phyloP scores from a whole-genome alignment of 345 rosid genomes.

The Brassica rapa region DNA sequence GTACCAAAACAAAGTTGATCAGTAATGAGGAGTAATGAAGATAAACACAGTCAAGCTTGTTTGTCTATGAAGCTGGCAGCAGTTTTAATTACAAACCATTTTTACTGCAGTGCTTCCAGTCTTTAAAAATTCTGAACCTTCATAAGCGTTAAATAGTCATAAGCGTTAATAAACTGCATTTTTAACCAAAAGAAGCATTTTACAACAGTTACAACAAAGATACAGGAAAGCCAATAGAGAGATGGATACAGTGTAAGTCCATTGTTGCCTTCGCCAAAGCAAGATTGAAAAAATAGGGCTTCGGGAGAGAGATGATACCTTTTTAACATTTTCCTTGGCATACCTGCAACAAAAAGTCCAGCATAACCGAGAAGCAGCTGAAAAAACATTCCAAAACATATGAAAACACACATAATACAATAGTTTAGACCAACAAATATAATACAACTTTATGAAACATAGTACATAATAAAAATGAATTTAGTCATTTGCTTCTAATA shows the following conservation, averaged over 20 bases:
- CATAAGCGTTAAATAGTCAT: constrained; percentile 57
- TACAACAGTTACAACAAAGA: background rate
- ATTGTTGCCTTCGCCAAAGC: background rate
- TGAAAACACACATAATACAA: background rate
- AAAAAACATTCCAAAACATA: constrained; percentile 10
- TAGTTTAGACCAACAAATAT: no score
- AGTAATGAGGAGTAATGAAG: background rate
- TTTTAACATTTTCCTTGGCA: constrained; percentile 75
- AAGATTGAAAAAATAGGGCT: background rate
- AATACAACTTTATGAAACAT: no score
- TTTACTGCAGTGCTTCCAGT: constrained; percentile 72
- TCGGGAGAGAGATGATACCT: constrained; percentile 47
- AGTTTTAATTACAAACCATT: constrained; percentile 49
- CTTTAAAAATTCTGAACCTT: constrained; percentile 78
- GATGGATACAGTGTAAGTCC: background rate
- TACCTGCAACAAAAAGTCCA: constrained; percentile 75
- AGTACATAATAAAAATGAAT: no score
- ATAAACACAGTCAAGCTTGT: background rate
- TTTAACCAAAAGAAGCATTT: background rate
- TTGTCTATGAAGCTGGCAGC: constrained; percentile 1
- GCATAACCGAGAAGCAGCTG: constrained; percentile 74
- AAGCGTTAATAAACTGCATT: constrained; percentile 48
- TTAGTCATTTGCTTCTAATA: background rate
- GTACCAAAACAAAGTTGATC: background rate
- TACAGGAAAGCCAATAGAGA: background rate